A percentile compares a stretch with the other conserved stretches of the same genome.
Evolutionary conservation across 169 alveolate genomes (phyloP).

Genomic region (Cryptosporidium ryanae): DNA sequence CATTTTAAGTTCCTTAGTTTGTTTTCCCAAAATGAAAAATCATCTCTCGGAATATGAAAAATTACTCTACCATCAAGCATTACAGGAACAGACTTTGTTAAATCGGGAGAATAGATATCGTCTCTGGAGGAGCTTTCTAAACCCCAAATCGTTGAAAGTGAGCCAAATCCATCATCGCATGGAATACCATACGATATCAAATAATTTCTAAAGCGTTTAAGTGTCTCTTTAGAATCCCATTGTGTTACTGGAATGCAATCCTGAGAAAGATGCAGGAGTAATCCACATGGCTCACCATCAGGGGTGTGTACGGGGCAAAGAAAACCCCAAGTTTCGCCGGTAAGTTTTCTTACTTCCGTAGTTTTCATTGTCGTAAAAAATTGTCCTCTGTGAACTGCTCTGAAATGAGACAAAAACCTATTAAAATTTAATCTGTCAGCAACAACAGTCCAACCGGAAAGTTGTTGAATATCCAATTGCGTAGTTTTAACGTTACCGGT

Average conservation of each 20-base stretch:
- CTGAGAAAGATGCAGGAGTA: constrained; percentile 95
- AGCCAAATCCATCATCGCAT: constrained; percentile 80
- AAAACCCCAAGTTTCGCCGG: constrained; percentile 99
- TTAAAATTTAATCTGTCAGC: constrained; percentile 98
- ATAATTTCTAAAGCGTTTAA: constrained; percentile 42
- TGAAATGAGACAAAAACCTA: constrained; percentile 96
- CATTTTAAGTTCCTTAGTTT: constrained; percentile 82
- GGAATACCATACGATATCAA: constrained; percentile 39
- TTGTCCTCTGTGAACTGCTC: constrained; percentile 99
- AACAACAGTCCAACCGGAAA: constrained; percentile 97
- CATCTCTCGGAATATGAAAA: constrained; percentile 83
- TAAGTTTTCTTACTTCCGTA: constrained; percentile 96
- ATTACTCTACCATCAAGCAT: constrained; percentile 91
- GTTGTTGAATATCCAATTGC: constrained; percentile 89
- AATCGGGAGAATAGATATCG: constrained; percentile 85
- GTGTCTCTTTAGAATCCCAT: constrained; percentile 52
- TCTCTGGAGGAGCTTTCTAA: constrained; percentile 81
- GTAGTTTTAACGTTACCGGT: constrained; percentile 94
- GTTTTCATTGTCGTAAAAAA: constrained; percentile 97
- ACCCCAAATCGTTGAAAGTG: constrained; percentile 80
- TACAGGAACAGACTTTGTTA: constrained; percentile 85
- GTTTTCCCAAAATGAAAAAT: constrained; percentile 79
- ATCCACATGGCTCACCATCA: constrained; percentile 99
- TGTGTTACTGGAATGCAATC: constrained; percentile 82
- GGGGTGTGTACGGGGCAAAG: constrained; percentile 99